Percentiles rank a stretch among this genome's conserved stretches.
These are phyloP conservation scores for Euphrasia confusa DNA, from an alignment of 257 asterid genomes.

Conservation along the genomic window DNA sequence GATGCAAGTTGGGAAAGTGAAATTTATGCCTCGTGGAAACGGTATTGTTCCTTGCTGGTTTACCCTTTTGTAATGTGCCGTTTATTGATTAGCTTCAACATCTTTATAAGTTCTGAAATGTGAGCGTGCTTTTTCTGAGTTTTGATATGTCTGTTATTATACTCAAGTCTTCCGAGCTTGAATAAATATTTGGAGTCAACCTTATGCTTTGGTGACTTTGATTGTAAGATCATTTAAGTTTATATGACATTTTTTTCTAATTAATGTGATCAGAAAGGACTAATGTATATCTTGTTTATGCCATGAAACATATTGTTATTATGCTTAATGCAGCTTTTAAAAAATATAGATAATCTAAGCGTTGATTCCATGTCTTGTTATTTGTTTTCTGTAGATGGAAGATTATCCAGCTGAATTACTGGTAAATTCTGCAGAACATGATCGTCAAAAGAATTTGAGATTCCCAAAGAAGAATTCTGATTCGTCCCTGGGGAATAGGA, in stretches of 20 bases:
- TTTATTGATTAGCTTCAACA: too few relatives aligned
- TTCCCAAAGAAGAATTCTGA: constrained; percentile 33
- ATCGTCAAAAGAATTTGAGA: constrained; percentile 39
- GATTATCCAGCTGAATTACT: constrained; percentile 68
- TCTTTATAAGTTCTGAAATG: too few relatives aligned
- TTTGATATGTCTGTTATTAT: too few relatives aligned
- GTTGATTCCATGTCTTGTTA: constrained; percentile 23
- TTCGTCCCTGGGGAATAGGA: constrained; percentile 29
- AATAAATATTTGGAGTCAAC: too few relatives aligned
- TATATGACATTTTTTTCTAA: constrained; percentile 6
- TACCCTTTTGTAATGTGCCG: too few relatives aligned
- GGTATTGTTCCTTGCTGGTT: too few relatives aligned
- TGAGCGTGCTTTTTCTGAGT: too few relatives aligned
- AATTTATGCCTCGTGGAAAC: too few relatives aligned
- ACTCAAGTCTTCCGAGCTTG: too few relatives aligned
- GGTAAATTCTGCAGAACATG: constrained; percentile 45
- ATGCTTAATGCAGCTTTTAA: constrained; percentile 16
- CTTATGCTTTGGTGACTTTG: too few relatives aligned
- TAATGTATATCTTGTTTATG: constrained; percentile 7
- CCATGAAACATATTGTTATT: constrained; percentile 5
- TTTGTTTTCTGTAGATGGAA: constrained; percentile 55
- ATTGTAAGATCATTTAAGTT: background rate
- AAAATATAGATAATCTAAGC: constrained; percentile 20
- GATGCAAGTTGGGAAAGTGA: too few relatives aligned
- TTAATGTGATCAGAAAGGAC: constrained; percentile 16